Conservation (phyloP, 345 rosid genomes). For the Hypericum androsaemum region DNA sequence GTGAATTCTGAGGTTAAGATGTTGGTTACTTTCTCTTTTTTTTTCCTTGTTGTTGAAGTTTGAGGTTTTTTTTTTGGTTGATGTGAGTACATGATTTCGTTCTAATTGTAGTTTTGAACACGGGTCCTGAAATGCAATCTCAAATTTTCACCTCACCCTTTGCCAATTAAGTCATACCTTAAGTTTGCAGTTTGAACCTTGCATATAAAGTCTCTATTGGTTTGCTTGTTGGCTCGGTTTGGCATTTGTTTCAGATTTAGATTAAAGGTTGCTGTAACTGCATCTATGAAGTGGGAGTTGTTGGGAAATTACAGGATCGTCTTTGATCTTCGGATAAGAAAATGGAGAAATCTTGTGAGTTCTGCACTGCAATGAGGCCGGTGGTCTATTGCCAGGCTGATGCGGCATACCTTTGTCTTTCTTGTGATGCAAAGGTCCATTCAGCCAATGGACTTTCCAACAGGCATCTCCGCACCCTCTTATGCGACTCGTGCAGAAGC, state of each 20-base stretch:
- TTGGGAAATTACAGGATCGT: constrained; percentile 1
- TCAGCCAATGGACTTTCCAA: constrained; percentile 77
- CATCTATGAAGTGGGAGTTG: constrained; percentile 2
- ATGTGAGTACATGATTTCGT: no score
- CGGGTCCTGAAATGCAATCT: no score
- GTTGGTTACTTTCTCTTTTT: not conserved
- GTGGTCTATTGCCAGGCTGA: constrained; percentile 79
- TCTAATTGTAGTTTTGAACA: no score
- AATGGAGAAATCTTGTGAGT: constrained; percentile 65
- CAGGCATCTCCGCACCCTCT: constrained; percentile 63
- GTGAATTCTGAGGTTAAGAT: constrained; percentile 3
- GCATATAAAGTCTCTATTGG: no score
- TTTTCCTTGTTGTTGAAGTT: not conserved
- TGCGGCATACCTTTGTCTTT: constrained; percentile 68
- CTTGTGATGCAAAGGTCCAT: constrained; percentile 82
- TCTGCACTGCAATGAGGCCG: constrained; percentile 59
- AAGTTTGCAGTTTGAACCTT: not conserved
- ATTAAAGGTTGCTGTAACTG: not conserved
- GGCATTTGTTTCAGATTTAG: not conserved
- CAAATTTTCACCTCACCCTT: no score
- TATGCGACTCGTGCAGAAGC: constrained; percentile 49
- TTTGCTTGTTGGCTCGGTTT: no score
- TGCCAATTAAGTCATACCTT: no score
- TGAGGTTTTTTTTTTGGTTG: no score
- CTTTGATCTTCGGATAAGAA: constrained; percentile 12